Evolutionary conservation across 768 basidiomycete genomes (phyloP), one percentile per base, ranked within the genome.

Genomic region (Tylopilus vinaceipallidus): DNA sequence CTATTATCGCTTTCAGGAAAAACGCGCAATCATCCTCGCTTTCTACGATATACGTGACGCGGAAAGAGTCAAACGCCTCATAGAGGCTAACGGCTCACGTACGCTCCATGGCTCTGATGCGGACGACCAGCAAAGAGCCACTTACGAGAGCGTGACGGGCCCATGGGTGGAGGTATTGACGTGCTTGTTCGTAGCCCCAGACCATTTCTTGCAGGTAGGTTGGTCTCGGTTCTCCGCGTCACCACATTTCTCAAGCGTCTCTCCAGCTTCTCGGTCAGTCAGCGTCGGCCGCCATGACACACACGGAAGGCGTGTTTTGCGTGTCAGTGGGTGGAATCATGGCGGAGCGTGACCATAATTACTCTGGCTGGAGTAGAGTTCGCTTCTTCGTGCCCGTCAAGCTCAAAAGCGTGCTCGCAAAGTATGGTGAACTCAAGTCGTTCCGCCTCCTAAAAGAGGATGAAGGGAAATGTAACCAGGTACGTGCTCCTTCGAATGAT

Each of bases 1-100:
- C 42, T 79, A 79, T 54, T 73, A 75, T 30, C 75, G 76, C 29
- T 75, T 75, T 53, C 77, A 77, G 43, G 69, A 72, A 42, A 71
- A 72, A 10, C 71, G 78, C 32, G 83, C 83, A 7, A 67, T 79
- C 36, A 68, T 86, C 38, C 71, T 85, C 52, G 77, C 82, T 7
- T 86, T 86, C 55, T 79, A 76, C 64, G 83, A 88, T 55, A 62
- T 77, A 37, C 76, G 83, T 43, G 70, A 82, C 42, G 78, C 83
- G 3, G 70, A 70, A 34, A 72, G 71, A 6, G 79, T 80, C 24
- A 73, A 75, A 42, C 60, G 56, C 11, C 55, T 75, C n/a, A 66
- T 82, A 36, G 70, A 71, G 10, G 33, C 45, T 6, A 58, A 58
- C 20, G 24, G 52, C 30, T 55, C 55, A 7, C 52, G 34, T 40